Percentiles rank a stretch among this genome's conserved stretches.
Evolutionary conservation across 768 basidiomycete genomes (phyloP).

Genomic region (Podaxis sp.): DNA sequence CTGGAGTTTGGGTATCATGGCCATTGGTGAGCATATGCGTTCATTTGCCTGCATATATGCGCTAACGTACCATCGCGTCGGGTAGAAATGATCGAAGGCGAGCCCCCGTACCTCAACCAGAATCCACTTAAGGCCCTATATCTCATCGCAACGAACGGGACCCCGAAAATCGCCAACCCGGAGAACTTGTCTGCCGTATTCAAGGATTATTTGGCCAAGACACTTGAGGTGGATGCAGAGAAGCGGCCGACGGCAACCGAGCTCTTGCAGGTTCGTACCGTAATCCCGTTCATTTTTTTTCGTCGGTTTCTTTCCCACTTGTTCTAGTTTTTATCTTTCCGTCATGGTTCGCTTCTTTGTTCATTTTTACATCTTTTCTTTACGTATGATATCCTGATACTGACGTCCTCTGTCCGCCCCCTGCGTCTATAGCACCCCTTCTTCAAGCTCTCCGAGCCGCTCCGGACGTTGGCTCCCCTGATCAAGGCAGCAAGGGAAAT

Average conservation of each 20-base stretch:
- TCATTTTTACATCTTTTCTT: background rate
- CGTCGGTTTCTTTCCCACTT: too few species aligned
- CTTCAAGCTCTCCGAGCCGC: constrained; percentile 84
- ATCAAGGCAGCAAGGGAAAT: constrained; percentile 93
- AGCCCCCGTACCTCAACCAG: constrained; percentile 95
- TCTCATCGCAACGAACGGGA: constrained; percentile 97
- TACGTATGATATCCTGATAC: background rate
- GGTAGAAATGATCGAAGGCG: constrained; percentile 96
- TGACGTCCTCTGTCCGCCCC: background rate
- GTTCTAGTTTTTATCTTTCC: background rate
- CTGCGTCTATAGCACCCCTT: constrained; percentile 67
- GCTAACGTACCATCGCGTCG: constrained; percentile 13
- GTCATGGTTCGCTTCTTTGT: background rate
- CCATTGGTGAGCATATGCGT: constrained; percentile 64
- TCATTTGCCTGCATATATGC: background rate
- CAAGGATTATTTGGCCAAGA: constrained; percentile 85
- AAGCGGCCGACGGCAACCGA: constrained; percentile 86
- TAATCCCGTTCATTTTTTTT: constrained; percentile 8
- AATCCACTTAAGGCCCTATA: constrained; percentile 96
- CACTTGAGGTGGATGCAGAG: constrained; percentile 93
- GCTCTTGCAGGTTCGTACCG: constrained; percentile 63
- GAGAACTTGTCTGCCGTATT: constrained; percentile 71
- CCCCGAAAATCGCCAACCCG: constrained; percentile 94
- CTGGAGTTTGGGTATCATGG: constrained; percentile 96
- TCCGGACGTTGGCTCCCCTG: constrained; percentile 81